phyloP scores from a whole-genome alignment of 78 protist genomes.

The Thecamonas trahens region DNA sequence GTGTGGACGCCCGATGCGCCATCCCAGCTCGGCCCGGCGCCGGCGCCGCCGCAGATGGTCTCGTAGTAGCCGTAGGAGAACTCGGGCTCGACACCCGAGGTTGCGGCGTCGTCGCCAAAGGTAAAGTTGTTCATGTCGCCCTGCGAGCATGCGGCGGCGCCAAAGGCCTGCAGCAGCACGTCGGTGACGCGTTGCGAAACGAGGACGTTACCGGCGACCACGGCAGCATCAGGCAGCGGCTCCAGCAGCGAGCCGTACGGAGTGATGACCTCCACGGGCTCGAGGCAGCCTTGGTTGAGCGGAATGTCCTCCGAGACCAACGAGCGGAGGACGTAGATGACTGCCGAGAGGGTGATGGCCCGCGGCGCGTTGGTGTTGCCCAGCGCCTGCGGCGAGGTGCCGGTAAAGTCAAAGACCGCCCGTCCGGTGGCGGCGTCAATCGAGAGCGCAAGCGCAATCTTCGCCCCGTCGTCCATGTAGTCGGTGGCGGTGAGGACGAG shows the following conservation, averaged over 20 bases:
- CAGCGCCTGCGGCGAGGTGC: constrained; percentile 63
- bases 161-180: constrained; percentile 73
- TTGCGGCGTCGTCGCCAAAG: constrained; percentile 70
- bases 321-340: constrained; percentile 78
- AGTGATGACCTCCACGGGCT: constrained; percentile 57
- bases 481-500: constrained; percentile 52
- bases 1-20: constrained; percentile 87
- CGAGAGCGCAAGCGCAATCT: constrained; percentile 43
- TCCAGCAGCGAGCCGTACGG: constrained; percentile 59
- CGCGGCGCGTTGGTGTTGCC: constrained; percentile 85
- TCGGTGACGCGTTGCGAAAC: constrained; percentile 88
- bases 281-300: constrained; percentile 82
- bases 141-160: constrained; percentile 58
- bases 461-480: constrained; percentile 89
- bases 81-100: not conserved
- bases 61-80: constrained; percentile 78
- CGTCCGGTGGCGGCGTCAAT: constrained; percentile 31
- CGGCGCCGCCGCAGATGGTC: constrained; percentile 93
- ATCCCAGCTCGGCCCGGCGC: constrained; percentile 84
- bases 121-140: constrained; percentile 95
- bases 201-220: constrained; percentile 93
- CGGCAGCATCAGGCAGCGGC: constrained; percentile 72
- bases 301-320: constrained; percentile 81
- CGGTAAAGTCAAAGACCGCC: constrained; percentile 75
- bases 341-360: constrained; percentile 73